A percentile compares a stretch with the other conserved stretches of the same genome.
These are phyloP conservation scores for Colletotrichum chrysophilum DNA, from an alignment of 2,329 filamentous ascomycete genomes.

Conservation along the genomic window DNA sequence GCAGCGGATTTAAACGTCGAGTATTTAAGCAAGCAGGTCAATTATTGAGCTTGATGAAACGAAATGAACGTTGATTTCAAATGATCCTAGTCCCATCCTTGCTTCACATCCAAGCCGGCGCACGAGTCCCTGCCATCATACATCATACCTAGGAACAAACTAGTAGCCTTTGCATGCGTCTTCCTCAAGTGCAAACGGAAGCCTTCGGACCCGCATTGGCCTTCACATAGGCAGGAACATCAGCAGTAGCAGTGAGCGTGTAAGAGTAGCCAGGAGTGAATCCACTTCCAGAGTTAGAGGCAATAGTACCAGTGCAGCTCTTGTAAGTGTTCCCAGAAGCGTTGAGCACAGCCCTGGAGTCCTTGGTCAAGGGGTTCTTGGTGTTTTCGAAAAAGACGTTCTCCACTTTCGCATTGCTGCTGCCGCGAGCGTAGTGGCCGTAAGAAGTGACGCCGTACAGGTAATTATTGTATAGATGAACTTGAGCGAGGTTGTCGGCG, in stretches of 20 bases:
- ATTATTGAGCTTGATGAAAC: background rate
- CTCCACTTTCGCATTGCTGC: conserved; percentile 15
- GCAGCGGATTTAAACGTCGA: background rate
- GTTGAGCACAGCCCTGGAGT: background rate
- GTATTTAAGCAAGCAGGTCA: background rate
- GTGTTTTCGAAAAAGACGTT: conserved; percentile 23
- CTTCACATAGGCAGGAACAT: conserved; percentile 15
- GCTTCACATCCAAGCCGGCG: background rate
- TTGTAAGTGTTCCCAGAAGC: conserved; percentile 9
- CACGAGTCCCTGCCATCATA: background rate
- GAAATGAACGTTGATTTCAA: background rate
- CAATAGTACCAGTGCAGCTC: conserved; percentile 11
- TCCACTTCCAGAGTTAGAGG: conserved; percentile 2
- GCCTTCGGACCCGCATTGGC: conserved; percentile 11
- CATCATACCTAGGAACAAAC: background rate
- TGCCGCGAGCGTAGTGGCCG: conserved; percentile 21
- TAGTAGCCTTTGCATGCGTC: background rate
- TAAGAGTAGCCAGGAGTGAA: conserved; percentile 14
- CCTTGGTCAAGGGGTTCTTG: conserved; percentile 14
- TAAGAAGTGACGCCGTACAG: conserved; percentile 15
- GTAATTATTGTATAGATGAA: conserved; percentile 24
- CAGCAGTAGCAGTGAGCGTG: conserved; percentile 2
- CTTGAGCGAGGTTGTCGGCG: conserved; percentile 19
- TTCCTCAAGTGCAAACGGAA: conserved; percentile 5
- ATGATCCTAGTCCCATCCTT: background rate